Percentiles rank a stretch among this genome's conserved stretches.
Conservation (phyloP, 1,284 basidiomycete species). For the Pholiota adiposa region DNA sequence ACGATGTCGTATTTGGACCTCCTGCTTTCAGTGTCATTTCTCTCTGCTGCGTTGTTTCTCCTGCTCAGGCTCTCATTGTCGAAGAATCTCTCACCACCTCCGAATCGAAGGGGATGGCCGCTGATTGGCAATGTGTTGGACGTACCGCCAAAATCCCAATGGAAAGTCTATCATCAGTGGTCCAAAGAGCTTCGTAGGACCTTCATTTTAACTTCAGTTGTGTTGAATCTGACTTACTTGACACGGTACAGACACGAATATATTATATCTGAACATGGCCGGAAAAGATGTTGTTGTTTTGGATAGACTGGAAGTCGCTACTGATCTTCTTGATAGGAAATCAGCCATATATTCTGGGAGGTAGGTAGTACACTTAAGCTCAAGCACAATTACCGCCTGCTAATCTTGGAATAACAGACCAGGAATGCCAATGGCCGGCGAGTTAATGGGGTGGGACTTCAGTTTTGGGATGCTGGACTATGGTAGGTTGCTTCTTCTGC, state of each 20-base stretch:
- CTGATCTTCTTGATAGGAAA: constrained; percentile 44
- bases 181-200: constrained; percentile 28
- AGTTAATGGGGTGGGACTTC: constrained; percentile 23
- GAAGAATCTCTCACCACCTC: constrained; percentile 31
- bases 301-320: constrained; percentile 33
- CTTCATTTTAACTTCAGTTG: too few relatives aligned
- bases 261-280: constrained; percentile 38
- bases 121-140: constrained; percentile 38
- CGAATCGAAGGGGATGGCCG: constrained; percentile 36
- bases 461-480: constrained; percentile 30
- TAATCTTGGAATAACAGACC: too few relatives aligned
- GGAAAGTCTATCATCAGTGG: constrained; percentile 41
- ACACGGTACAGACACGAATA: constrained; percentile 33
- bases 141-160: constrained; percentile 36
- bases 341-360: constrained; percentile 28
- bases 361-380: constrained; percentile 7
- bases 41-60: not conserved
- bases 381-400: too few relatives aligned
- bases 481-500: constrained; percentile 20
- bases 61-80: not conserved
- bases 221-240: too few relatives aligned
- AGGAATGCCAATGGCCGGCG: constrained; percentile 34
- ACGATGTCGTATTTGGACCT: too few relatives aligned
- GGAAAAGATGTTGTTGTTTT: constrained; percentile 42
- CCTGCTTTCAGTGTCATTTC: too few relatives aligned